Percentiles rank a stretch among this genome's conserved stretches.
These are phyloP conservation scores for Microstroma glucosiphilum DNA, from an alignment of 1,284 basidiomycete species.

Conservation along the genomic window DNA sequence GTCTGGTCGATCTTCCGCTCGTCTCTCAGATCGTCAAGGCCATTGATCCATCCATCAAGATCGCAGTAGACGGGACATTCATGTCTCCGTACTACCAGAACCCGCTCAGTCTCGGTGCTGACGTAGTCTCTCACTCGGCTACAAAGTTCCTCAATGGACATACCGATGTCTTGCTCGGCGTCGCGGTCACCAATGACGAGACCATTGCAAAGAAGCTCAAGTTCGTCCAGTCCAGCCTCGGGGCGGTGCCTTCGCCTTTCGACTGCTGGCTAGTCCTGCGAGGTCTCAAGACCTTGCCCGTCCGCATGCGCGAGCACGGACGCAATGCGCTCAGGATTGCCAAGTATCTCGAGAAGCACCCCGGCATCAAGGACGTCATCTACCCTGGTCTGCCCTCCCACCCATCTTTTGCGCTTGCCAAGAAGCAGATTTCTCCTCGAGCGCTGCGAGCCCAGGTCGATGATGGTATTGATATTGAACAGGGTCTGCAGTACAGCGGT, in stretches of 20 bases:
- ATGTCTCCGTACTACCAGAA: conserved; percentile 85
- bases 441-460: conserved; percentile 20
- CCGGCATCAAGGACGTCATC: conserved; percentile 67
- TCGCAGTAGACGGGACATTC: conserved; percentile 52
- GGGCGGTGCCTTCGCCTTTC: conserved; percentile 77
- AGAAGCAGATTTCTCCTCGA: conserved; percentile 30
- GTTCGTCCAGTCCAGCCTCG: conserved; percentile 87
- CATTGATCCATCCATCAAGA: conserved; percentile 56
- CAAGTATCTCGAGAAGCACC: conserved; percentile 57
- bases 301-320: conserved; percentile 73
- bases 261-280: conserved; percentile 88
- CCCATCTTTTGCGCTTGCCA: conserved; percentile 33
- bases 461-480: conserved; percentile 7
- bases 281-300: conserved; percentile 70
- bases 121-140: conserved; percentile 65
- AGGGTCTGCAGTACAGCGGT: conserved; percentile 49
- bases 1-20: conserved; percentile 70
- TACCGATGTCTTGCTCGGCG: conserved; percentile 59
- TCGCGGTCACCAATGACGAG: conserved; percentile 35
- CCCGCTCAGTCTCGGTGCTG: conserved; percentile 76
- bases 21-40: conserved; percentile 60
- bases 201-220: conserved; percentile 50
- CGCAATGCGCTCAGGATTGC: conserved; percentile 74
- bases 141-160: conserved; percentile 89
- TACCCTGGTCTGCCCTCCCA: conserved; percentile 65